A percentile compares a stretch with the other conserved stretches of the same genome.
phyloP scores from a whole-genome alignment of 352 stramenopile species.

The Peronosclerospora sorghi region DNA sequence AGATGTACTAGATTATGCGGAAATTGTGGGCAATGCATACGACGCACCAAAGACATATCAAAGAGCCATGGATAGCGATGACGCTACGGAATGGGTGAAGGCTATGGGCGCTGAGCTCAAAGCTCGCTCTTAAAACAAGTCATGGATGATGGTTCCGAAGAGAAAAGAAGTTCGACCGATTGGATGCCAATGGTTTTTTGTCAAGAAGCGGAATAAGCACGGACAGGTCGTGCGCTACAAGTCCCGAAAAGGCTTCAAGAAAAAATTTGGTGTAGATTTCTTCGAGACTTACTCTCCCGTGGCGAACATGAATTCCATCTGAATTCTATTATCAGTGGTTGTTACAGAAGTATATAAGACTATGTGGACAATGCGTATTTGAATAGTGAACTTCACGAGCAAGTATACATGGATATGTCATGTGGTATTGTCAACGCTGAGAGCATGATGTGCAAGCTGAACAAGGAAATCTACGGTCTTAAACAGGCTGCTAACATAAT shows the following conservation, averaged over 20 bases:
- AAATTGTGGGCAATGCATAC: not conserved
- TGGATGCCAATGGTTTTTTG: constrained; percentile 1
- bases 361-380: constrained; percentile 2
- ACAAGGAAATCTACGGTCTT: constrained; percentile 14
- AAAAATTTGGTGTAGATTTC: constrained; percentile 5
- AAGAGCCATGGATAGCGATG: constrained; percentile 2
- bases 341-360: not conserved
- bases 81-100: not conserved
- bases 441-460: constrained; percentile 3
- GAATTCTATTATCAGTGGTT: not conserved
- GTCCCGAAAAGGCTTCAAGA: not conserved
- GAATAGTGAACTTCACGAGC: not conserved
- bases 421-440: not conserved
- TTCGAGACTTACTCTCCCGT: constrained; percentile 6
- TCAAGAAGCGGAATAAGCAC: constrained; percentile 2
- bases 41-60: constrained; percentile 1
- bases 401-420: constrained; percentile 1
- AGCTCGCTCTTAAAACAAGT: not conserved
- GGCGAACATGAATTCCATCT: constrained; percentile 7
- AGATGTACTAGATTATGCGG: not conserved
- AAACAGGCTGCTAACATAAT: constrained; percentile 12
- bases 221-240: not conserved
- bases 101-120: not conserved
- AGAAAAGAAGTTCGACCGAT: not conserved
- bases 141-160: not conserved